Evolutionary conservation across 805 yeast genomes (phyloP).

Genomic region (Saccharomycopsis amapae): DNA sequence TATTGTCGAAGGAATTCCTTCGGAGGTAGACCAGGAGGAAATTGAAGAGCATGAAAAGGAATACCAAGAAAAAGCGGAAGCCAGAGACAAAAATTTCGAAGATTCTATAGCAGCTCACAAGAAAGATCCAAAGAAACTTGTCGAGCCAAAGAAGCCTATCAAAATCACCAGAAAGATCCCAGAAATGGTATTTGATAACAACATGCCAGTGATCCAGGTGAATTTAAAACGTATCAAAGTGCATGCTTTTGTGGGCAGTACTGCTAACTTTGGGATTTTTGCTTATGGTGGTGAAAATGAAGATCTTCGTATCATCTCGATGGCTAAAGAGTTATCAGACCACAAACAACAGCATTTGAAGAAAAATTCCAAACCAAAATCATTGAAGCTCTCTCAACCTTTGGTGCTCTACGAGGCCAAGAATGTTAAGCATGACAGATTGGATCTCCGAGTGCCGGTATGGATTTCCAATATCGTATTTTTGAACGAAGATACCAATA

Average conservation of each 20-base stretch:
- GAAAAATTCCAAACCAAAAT: not conserved
- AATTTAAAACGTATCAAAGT: slow-evolving; percentile 6
- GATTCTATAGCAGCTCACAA: not conserved
- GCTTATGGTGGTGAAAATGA: slow-evolving; percentile 87
- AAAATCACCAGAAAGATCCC: slow-evolving; percentile 3
- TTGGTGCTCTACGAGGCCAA: slow-evolving; percentile 55
- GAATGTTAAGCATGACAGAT: slow-evolving; percentile 72
- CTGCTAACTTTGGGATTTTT: slow-evolving; percentile 35
- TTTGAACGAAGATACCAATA: slow-evolving; percentile 25
- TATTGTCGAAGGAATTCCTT: not conserved
- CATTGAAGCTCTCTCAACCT: not conserved
- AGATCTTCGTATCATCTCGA: slow-evolving; percentile 47
- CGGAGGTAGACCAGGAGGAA: slow-evolving; percentile 1
- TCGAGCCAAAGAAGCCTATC: not conserved
- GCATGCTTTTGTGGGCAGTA: slow-evolving; percentile 8
- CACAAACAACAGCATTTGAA: slow-evolving; percentile 24
- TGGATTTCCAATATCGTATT: slow-evolving; percentile 61
- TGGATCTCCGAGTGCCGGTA: slow-evolving; percentile 77
- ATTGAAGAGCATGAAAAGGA: slow-evolving; percentile 1
- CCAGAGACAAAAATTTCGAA: not conserved
- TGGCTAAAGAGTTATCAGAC: slow-evolving; percentile 28
- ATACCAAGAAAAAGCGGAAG: not conserved
- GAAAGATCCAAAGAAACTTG: not conserved
- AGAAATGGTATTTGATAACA: slow-evolving; percentile 5
- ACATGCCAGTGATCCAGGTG: slow-evolving; percentile 6